Evolutionary conservation across 2,329 filamentous ascomycete species (phyloP).

Genomic region (Pseudogymnoascus sp.): DNA sequence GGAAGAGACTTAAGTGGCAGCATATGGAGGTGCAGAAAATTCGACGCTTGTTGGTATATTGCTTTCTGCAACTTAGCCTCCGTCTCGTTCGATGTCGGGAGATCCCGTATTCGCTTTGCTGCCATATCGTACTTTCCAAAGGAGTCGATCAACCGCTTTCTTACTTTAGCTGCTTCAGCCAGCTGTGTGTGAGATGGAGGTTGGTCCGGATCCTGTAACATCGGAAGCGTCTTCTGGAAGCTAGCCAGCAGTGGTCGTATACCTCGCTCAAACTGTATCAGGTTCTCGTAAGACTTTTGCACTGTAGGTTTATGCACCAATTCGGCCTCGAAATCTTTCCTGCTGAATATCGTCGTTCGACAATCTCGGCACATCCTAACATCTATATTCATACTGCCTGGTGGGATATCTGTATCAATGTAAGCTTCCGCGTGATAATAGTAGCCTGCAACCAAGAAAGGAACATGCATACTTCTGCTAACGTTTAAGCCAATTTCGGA

Average conservation of each 20-base stretch:
- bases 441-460: slow-evolving; percentile 13
- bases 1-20: slow-evolving; percentile 59
- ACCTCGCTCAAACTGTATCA: slow-evolving; percentile 64
- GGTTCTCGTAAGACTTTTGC: slow-evolving; percentile 59
- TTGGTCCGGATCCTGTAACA: slow-evolving; percentile 60
- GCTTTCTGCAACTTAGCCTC: slow-evolving; percentile 61
- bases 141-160: slow-evolving; percentile 64
- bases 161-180: slow-evolving; percentile 62
- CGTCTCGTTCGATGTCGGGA: slow-evolving; percentile 57
- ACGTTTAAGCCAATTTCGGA: slow-evolving; percentile 77
- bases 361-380: slow-evolving; percentile 92
- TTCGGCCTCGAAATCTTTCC: slow-evolving; percentile 58
- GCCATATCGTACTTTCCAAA: slow-evolving; percentile 66
- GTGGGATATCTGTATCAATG: slow-evolving; percentile 39
- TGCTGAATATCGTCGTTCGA: slow-evolving; percentile 62
- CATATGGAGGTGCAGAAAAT: slow-evolving; percentile 68
- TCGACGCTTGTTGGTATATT: slow-evolving; percentile 62
- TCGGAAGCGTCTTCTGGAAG: slow-evolving; percentile 59
- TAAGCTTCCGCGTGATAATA: slow-evolving; percentile 30
- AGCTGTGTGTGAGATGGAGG: slow-evolving; percentile 44
- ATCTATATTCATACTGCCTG: slow-evolving; percentile 63
- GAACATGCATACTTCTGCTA: slow-evolving; percentile 46
- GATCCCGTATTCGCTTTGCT: slow-evolving; percentile 60
- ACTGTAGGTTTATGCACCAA: slow-evolving; percentile 52
- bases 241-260: slow-evolving; percentile 61